Evolutionary conservation across 768 basidiomycete genomes (phyloP).

Genomic region (Pleurotus djamor): DNA sequence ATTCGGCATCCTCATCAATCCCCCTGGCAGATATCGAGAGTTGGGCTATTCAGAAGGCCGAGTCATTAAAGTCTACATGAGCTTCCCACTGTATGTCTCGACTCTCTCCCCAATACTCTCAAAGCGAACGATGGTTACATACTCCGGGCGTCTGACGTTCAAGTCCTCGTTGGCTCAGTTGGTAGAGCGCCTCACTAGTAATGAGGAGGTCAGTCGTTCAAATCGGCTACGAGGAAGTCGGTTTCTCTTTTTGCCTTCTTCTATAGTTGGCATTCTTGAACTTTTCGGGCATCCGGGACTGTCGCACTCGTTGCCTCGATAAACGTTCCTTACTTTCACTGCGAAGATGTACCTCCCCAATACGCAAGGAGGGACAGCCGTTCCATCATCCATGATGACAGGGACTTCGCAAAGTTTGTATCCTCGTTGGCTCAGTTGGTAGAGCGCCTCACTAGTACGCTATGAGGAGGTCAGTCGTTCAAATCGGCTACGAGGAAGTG

Average conservation of each 20-base stretch:
- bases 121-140: not conserved
- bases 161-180: conserved; percentile 7
- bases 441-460: conserved; percentile 8
- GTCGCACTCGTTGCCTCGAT: too few species aligned
- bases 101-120: not conserved
- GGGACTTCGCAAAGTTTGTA: not conserved
- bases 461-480: conserved; percentile 9
- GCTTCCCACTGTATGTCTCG: not conserved
- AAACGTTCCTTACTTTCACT: too few species aligned
- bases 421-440: conserved; percentile 9
- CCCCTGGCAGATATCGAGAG: conserved; percentile 65
- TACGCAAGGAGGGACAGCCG: not conserved
- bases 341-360: too few species aligned
- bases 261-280: not conserved
- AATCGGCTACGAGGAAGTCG: conserved; percentile 6
- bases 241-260: not conserved
- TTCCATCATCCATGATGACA: conserved; percentile 27
- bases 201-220: conserved; percentile 9
- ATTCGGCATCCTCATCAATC: conserved; percentile 49
- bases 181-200: conserved; percentile 9
- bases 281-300: not conserved
- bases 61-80: conserved; percentile 17
- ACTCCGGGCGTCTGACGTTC: not conserved
- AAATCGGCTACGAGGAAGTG: conserved; percentile 7
- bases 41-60: conserved; percentile 49